A percentile compares a stretch with the other conserved stretches of the same genome.
Conservation (phyloP, 805 yeast genomes). For the Yamadazyma endophytica region DNA sequence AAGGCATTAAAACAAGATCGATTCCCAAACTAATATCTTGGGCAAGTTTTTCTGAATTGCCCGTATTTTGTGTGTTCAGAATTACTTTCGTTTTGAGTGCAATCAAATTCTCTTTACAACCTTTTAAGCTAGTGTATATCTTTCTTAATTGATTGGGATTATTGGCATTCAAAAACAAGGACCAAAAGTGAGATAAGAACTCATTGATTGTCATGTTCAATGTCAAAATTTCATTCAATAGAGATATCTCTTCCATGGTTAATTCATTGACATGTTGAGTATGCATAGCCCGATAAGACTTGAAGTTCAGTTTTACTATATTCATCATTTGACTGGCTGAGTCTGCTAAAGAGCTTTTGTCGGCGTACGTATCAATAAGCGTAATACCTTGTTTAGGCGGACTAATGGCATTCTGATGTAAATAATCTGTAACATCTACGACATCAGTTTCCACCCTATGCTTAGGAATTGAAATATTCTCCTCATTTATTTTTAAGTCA, state of each 20-base stretch:
- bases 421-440: slow-evolving; percentile 12
- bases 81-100: slow-evolving; percentile 22
- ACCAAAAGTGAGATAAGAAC: slow-evolving; percentile 43
- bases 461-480: slow-evolving; percentile 1
- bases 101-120: slow-evolving; percentile 25
- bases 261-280: slow-evolving; percentile 1
- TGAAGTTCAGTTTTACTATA: slow-evolving; percentile 31
- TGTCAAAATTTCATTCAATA: slow-evolving; percentile 20
- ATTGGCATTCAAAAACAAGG: slow-evolving; percentile 29
- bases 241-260: slow-evolving; percentile 12
- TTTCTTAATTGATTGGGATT: slow-evolving; percentile 36
- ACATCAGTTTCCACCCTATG: slow-evolving; percentile 1
- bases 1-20: slow-evolving; percentile 25
- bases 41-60: slow-evolving; percentile 24
- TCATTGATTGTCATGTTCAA: slow-evolving; percentile 39
- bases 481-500: slow-evolving; percentile 25
- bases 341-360: slow-evolving; percentile 26
- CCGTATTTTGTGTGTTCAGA: slow-evolving; percentile 1
- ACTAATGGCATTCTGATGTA: slow-evolving; percentile 13
- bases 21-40: slow-evolving; percentile 31
- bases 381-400: slow-evolving; percentile 10
- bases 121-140: slow-evolving; percentile 31
- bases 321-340: slow-evolving; percentile 27
- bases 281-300: slow-evolving; percentile 17
- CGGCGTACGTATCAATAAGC: slow-evolving; percentile 22